phyloP scores from a whole-genome alignment of 441 rosid genomes.

The Mallotus japonicus region DNA sequence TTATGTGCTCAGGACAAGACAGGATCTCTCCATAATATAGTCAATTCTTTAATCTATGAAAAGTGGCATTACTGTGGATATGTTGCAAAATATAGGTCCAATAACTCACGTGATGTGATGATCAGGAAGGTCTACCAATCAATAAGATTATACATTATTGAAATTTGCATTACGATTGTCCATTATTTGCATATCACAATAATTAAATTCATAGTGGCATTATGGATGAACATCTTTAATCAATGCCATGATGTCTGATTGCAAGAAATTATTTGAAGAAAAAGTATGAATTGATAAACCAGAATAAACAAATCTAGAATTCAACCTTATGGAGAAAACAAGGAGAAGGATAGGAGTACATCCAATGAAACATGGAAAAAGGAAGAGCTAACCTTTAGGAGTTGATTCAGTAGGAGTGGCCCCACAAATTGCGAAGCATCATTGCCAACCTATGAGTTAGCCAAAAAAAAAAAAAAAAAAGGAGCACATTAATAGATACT shows the following conservation, averaged over 20 bases:
- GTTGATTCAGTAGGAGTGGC: slow-evolving; percentile 82
- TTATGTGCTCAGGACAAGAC: not conserved
- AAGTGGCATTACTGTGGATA: not conserved
- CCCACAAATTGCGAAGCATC: slow-evolving; percentile 97
- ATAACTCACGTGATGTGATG: not conserved
- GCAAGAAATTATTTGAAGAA: not conserved
- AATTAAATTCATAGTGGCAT: not conserved
- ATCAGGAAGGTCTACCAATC: not conserved
- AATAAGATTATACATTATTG: not conserved
- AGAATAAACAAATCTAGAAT: not conserved
- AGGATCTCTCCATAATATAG: not conserved
- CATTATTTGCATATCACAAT: slow-evolving; percentile 1
- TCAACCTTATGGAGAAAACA: slow-evolving; percentile 7
- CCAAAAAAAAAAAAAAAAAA: slow-evolving; percentile 13
- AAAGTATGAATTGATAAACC: slow-evolving; percentile 2
- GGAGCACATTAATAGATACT: slow-evolving; percentile 17
- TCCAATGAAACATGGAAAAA: slow-evolving; percentile 19
- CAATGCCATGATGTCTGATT: not conserved
- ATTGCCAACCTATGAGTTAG: slow-evolving; percentile 65
- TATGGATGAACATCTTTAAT: not conserved
- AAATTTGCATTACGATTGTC: not conserved
- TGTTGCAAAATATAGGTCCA: not conserved
- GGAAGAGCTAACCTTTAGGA: slow-evolving; percentile 65
- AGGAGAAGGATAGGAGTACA: slow-evolving; percentile 9
- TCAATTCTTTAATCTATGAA: not conserved